Base-by-base conservation (phyloP, 2,329 filamentous ascomycete genomes). In the Penicillium freii region DNA sequence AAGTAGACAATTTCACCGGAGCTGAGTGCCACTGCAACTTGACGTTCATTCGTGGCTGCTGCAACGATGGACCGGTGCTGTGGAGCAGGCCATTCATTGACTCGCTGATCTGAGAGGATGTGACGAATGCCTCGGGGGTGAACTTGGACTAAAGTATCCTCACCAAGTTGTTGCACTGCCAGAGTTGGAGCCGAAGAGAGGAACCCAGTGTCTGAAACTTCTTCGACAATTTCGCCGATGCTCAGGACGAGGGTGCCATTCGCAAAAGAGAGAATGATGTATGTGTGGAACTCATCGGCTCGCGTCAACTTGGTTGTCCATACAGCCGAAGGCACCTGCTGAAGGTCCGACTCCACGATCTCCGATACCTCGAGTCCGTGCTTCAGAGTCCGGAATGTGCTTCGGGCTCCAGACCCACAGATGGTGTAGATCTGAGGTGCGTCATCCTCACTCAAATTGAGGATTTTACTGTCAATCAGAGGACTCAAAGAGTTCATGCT, bases 1-100 rank as follows among this genome's bases (percentile, higher is more conserved):
- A 99, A 99, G 71, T 97, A 99, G 42, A 96, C 90, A 62, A 99
- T 93, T 73, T 99, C 94, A 38, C 93, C 93, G 9, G 92, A 97
- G 71, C 92, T 97, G 27, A 99, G 81, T 1, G 94, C 94, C 49
- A 97, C 88, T 4, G 92, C 92, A 27, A 99, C 91, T 75, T 99
- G 94, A 42, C 90, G 86, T 67, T 93, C 87, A 69, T 99, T 99
- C 17, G 93, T 94, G 1, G 93, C 88, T 34, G 93, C 95, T 9
- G 93, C 91, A 46, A 97, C 92, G 62, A 99, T 97, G 0, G 93
- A 95, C 23, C 94, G 86, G 79, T 99, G 93, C 65, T 95, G 89
- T 0, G 95, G 95, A 5, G 90, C 89, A 15, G 90, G 87, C 94
- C 94, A 99, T 71, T 97, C 92, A 64, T 95, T 96, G 21, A 96